Evolutionary conservation across 2,329 filamentous ascomycete species (phyloP).

Genomic region (Claviceps pusilla): DNA sequence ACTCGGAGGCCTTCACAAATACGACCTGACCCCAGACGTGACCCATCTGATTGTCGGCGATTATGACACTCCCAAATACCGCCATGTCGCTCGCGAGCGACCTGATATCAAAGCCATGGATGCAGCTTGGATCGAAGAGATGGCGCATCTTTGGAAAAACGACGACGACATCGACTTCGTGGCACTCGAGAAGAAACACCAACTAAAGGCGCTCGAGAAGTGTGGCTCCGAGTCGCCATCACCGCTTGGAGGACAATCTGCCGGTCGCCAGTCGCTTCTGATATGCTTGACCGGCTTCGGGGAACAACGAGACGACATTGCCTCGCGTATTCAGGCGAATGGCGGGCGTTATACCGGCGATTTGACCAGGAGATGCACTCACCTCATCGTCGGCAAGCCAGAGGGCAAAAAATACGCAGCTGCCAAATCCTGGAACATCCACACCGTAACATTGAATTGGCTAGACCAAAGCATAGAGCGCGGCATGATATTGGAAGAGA

Average conservation of each 20-base stretch:
- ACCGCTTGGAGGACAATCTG: slow-evolving; percentile 6
- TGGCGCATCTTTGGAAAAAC: slow-evolving; percentile 65
- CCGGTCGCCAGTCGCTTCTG: slow-evolving; percentile 27
- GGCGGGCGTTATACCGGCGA: slow-evolving; percentile 81
- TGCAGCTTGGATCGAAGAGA: slow-evolving; percentile 69
- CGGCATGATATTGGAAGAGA: slow-evolving; percentile 82
- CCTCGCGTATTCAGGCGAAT: slow-evolving; percentile 49
- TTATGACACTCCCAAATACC: slow-evolving; percentile 84
- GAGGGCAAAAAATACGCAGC: slow-evolving; percentile 82
- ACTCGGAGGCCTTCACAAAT: slow-evolving; percentile 76
- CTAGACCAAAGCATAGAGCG: slow-evolving; percentile 66
- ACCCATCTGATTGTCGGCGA: slow-evolving; percentile 88
- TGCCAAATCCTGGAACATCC: slow-evolving; percentile 68
- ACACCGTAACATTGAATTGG: slow-evolving; percentile 72
- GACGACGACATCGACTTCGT: slow-evolving; percentile 64
- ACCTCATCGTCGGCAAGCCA: slow-evolving; percentile 66
- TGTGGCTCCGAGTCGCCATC: slow-evolving; percentile 27
- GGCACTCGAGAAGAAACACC: slow-evolving; percentile 51
- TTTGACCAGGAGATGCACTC: slow-evolving; percentile 70
- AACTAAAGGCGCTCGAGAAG: slow-evolving; percentile 47
- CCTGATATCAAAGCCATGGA: slow-evolving; percentile 73
- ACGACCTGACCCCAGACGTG: slow-evolving; percentile 88
- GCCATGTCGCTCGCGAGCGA: slow-evolving; percentile 80
- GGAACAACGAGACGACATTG: slow-evolving; percentile 53
- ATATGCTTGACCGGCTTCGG: slow-evolving; percentile 45